Conservation (phyloP, 1,284 basidiomycete species). For the Ustilago xerochloae region DNA sequence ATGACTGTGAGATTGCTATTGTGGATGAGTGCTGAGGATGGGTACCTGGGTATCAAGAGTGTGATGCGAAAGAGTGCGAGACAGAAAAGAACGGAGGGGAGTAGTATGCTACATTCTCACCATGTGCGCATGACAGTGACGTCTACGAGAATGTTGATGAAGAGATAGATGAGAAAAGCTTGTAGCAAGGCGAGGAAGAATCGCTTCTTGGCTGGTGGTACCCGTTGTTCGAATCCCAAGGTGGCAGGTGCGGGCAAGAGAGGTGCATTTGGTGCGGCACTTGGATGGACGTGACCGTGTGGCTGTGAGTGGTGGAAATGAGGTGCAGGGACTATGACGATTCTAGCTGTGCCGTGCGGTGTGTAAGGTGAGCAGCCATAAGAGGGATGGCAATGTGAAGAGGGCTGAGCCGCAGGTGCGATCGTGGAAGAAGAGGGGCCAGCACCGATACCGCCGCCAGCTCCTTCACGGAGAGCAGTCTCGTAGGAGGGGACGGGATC, state of each 20-base stretch:
- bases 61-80: not conserved
- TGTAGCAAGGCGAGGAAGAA: slow-evolving; percentile 40
- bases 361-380: slow-evolving; percentile 46
- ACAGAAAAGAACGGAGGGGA: not conserved
- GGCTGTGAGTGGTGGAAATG: slow-evolving; percentile 10
- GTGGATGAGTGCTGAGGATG: not conserved
- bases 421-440: slow-evolving; percentile 13
- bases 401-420: not conserved
- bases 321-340: slow-evolving; percentile 40
- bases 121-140: slow-evolving; percentile 33
- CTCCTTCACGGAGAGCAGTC: slow-evolving; percentile 38
- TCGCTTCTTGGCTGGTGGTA: slow-evolving; percentile 21
- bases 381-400: not conserved
- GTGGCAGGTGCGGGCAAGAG: slow-evolving; percentile 21
- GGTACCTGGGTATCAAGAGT: not conserved
- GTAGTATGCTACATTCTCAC: too few relatives aligned
- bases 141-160: slow-evolving; percentile 37
- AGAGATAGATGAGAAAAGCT: slow-evolving; percentile 41
- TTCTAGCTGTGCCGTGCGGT: slow-evolving; percentile 30
- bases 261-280: not conserved
- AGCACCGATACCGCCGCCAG: slow-evolving; percentile 21
- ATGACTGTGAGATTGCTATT: not conserved
- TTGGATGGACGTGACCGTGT: slow-evolving; percentile 3
- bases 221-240: slow-evolving; percentile 4
- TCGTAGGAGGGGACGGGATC: slow-evolving; percentile 52